Percentiles rank a stretch among this genome's conserved stretches.
phyloP scores from a whole-genome alignment of 2,329 filamentous ascomycete species.

The Epichloe amarillans region DNA sequence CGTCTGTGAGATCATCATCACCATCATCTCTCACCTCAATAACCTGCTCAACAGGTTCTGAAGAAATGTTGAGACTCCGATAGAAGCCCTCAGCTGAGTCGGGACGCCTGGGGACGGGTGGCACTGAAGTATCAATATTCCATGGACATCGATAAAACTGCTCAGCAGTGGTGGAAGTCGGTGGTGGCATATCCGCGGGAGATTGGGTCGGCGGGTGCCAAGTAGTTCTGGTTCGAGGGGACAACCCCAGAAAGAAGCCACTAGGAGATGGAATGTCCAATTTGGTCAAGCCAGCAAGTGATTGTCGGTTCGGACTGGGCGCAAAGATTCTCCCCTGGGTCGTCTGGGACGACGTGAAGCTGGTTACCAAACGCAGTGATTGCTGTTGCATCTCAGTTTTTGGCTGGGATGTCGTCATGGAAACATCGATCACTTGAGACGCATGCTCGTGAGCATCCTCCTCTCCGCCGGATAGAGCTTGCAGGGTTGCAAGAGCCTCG shows the following conservation, averaged over 20 bases:
- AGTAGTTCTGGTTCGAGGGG: constrained; percentile 60
- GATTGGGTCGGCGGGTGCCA: constrained; percentile 55
- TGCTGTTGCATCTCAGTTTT: constrained; percentile 35
- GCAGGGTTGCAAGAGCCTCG: constrained; percentile 66
- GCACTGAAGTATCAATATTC: constrained; percentile 32
- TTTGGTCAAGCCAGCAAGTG: constrained; percentile 59
- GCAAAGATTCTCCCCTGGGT: constrained; percentile 14
- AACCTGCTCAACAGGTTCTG: constrained; percentile 50
- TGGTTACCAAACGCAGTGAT: constrained; percentile 35
- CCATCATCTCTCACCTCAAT: constrained; percentile 39
- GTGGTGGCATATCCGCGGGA: constrained; percentile 43
- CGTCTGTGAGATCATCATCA: constrained; percentile 35
- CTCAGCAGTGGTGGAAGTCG: constrained; percentile 83
- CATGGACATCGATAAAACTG: constrained; percentile 83
- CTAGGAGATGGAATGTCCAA: constrained; percentile 85
- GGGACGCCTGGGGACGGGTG: constrained; percentile 22
- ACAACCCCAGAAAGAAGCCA: constrained; percentile 80
- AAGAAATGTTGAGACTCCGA: constrained; percentile 24
- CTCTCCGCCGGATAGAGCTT: constrained; percentile 49
- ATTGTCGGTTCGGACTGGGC: constrained; percentile 30
- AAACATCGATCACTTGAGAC: constrained; percentile 31
- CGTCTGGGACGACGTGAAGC: constrained; percentile 15
- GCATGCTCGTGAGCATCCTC: constrained; percentile 42
- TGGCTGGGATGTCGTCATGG: constrained; percentile 13
- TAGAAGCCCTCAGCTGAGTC: constrained; percentile 26